Percentiles rank a stretch among this genome's conserved stretches.
These are phyloP conservation scores for Jasminum sambac DNA, from an alignment of 257 asterid genomes.

Conservation along the genomic window DNA sequence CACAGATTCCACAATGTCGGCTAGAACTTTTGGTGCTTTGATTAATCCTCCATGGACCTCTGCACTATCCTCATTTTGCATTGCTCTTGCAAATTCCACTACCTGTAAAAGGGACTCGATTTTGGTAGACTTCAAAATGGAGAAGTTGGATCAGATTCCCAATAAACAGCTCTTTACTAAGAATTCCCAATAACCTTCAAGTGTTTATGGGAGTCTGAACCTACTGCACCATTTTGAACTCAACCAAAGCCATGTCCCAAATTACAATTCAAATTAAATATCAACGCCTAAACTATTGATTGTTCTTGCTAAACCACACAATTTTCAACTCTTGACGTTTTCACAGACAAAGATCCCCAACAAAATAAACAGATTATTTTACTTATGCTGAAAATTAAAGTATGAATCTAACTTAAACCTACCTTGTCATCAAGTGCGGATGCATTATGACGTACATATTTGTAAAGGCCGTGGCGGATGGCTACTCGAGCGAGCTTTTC, in stretches of 20 bases:
- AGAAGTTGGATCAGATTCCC: constrained; percentile 33
- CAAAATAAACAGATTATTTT: neutral
- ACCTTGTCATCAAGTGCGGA: constrained; percentile 52
- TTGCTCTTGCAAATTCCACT: constrained; percentile 53
- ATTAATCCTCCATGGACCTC: constrained; percentile 69
- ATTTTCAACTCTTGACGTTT: no score
- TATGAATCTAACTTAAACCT: neutral
- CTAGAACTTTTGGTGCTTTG: constrained; percentile 84
- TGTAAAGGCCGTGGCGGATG: constrained; percentile 55
- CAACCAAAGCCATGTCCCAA: constrained; percentile 41
- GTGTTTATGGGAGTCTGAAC: constrained; percentile 34
- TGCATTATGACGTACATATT: constrained; percentile 62
- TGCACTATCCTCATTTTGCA: constrained; percentile 44
- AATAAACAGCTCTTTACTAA: constrained; percentile 26
- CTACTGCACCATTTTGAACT: constrained; percentile 41
- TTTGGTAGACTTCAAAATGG: constrained; percentile 34
- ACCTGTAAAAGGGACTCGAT: constrained; percentile 48
- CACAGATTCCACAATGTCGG: constrained; percentile 77
- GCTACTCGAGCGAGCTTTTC: constrained; percentile 88
- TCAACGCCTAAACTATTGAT: constrained; percentile 15
- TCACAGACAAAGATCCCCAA: no score
- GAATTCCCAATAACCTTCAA: constrained; percentile 9
- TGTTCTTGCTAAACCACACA: neutral
- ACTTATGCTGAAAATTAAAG: neutral
- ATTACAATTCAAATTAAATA: constrained; percentile 4